Percentiles rank a stretch among this genome's conserved stretches.
Conservation (phyloP, 2,329 filamentous ascomycete genomes). For the Sodiomyces alkalinus region DNA sequence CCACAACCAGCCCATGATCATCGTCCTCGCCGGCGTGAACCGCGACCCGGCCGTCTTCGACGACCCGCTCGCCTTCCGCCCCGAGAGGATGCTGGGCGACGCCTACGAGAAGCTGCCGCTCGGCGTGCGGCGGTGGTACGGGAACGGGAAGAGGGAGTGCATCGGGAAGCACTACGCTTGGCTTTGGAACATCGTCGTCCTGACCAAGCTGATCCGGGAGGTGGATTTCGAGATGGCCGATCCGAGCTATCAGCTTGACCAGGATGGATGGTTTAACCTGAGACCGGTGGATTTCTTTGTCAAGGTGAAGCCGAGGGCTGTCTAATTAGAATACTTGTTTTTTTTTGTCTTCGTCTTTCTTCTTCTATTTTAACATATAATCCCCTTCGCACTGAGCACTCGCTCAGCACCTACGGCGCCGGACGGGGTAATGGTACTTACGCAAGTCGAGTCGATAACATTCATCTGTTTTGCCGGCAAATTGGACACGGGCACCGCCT, state of each 20-base stretch:
- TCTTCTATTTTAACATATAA: too few species aligned
- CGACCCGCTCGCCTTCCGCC: constrained; percentile 27
- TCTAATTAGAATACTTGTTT: too few species aligned
- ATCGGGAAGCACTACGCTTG: constrained; percentile 35
- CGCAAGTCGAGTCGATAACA: too few species aligned
- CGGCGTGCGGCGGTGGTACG: constrained; percentile 33
- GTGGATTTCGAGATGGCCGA: constrained; percentile 30
- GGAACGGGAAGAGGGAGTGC: constrained; percentile 35
- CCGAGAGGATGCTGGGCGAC: constrained; percentile 33
- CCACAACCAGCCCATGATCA: constrained; percentile 31
- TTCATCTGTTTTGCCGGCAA: too few species aligned
- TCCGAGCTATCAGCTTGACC: constrained; percentile 21
- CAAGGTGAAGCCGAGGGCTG: constrained; percentile 25
- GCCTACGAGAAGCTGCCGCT: constrained; percentile 24
- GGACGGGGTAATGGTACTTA: too few species aligned
- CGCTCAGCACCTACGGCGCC: too few species aligned
- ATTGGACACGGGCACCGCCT: too few species aligned
- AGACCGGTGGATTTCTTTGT: constrained; percentile 30
- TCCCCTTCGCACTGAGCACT: too few species aligned
- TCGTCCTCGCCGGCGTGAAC: constrained; percentile 34
- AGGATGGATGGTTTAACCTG: constrained; percentile 38
- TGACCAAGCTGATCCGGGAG: constrained; percentile 26
- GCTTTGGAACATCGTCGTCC: constrained; percentile 26
- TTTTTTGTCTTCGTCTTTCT: too few species aligned
- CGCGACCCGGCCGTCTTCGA: constrained; percentile 32